Base-by-base conservation (phyloP, 192 early-diverging fungal genomes). In the Linnemannia hyalina region DNA sequence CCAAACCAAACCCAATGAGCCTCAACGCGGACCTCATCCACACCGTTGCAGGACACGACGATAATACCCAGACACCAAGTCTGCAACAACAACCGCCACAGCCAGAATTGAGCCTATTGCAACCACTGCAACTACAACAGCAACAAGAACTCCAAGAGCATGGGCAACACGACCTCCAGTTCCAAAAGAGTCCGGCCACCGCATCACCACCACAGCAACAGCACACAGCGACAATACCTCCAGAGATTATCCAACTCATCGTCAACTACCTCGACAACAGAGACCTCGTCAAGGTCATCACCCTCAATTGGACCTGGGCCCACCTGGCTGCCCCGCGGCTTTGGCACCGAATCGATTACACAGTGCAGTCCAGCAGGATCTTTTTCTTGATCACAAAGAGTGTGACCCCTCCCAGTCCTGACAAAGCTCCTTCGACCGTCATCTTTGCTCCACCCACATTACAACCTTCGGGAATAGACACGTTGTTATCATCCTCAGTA, bases 381-480 rank as follows among this genome's bases (percentile, higher is more conserved):
- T 79, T 86, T 57, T 86, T 86, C 55, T 73, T 86, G 22, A 86
- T 86, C 72, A 86, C 84, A 26, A 80, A 78, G 20, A 86, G 84
- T 38, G 80, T 86, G 6, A 23, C 47, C 6, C 65, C 84, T 35
- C 54, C 42, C 1, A 41, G 29, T 11, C 6, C 32, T 29, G 72
- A 71, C 40, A 20, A 76, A 11, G 20, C 29, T n/a, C 29, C 23
- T 77, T 22, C 57, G 38, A 40, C 15, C 57, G 3, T 35, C 29
- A 10, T 15, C 29, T 65, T 65, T 32, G 8, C 69, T 15, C 38
- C 35, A 0, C 5, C 60, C 3, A 3, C 47, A 6, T 38, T 49
- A 52, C 15, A 52, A 52, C 49, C 16, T 18, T 18, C 20, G 18
- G 49, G 49, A 52, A 0, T 18, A 52, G 65, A 70, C 20, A 29